Evolutionary conservation across 345 rosid species (phyloP).

Genomic region (Gossypium thurberi): DNA sequence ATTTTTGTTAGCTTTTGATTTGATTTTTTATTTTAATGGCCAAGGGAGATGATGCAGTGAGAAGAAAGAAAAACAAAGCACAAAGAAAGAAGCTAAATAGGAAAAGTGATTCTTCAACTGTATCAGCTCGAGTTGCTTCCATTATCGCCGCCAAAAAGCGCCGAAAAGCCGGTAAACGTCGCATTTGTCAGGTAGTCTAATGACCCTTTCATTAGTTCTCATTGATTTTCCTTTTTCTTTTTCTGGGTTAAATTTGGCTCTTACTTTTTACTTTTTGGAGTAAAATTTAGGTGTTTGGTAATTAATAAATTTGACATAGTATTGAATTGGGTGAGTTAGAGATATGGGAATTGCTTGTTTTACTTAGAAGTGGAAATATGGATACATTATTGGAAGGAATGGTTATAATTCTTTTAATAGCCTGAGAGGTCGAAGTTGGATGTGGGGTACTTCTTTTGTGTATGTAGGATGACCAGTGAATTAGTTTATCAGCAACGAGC

Average conservation of each 20-base stretch:
- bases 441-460: neutral
- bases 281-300: neutral
- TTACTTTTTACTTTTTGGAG: neutral
- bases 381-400: neutral
- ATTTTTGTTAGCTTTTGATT: neutral
- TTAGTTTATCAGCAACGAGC: neutral
- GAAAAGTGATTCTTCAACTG: constrained; percentile 39
- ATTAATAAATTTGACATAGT: neutral
- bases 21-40: constrained; percentile 32
- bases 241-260: neutral
- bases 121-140: constrained; percentile 70
- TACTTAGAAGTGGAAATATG: neutral
- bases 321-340: neutral
- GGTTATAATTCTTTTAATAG: neutral
- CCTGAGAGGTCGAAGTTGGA: neutral
- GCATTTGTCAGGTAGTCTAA: constrained; percentile 56
- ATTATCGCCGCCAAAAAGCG: constrained; percentile 85
- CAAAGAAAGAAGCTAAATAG: constrained; percentile 48
- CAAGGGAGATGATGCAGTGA: constrained; percentile 63
- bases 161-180: constrained; percentile 71
- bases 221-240: neutral
- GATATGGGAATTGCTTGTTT: neutral
- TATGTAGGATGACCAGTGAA: neutral
- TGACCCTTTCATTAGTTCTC: neutral
- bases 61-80: constrained; percentile 58